Conservation (phyloP, 352 stramenopile species). For the Paralagenidium karlingii region DNA sequence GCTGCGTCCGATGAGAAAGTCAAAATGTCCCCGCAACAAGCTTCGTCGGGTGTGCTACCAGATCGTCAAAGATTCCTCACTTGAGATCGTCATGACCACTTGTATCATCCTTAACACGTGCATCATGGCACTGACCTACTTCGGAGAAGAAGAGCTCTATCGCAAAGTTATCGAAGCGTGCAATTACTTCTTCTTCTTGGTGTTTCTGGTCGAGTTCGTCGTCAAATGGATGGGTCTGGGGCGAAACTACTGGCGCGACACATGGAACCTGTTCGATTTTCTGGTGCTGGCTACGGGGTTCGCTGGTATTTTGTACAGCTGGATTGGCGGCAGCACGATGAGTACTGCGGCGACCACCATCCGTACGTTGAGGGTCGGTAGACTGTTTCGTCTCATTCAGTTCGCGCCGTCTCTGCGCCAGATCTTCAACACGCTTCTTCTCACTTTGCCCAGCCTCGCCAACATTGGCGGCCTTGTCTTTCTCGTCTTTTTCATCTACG, state of each 20-base stretch:
- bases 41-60: slow-evolving; percentile 19
- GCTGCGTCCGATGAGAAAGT: slow-evolving; percentile 20
- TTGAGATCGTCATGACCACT: slow-evolving; percentile 64
- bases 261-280: slow-evolving; percentile 84
- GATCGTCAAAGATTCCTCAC: slow-evolving; percentile 28
- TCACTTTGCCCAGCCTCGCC: slow-evolving; percentile 68
- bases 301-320: slow-evolving; percentile 34
- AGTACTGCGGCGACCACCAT: slow-evolving; percentile 48
- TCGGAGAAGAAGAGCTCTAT: slow-evolving; percentile 67
- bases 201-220: slow-evolving; percentile 75
- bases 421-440: slow-evolving; percentile 82
- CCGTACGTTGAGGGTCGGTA: slow-evolving; percentile 72
- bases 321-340: slow-evolving; percentile 21
- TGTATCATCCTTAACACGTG: slow-evolving; percentile 85
- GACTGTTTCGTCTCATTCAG: slow-evolving; percentile 61
- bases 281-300: slow-evolving; percentile 31
- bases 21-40: slow-evolving; percentile 26
- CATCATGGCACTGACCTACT: slow-evolving; percentile 74
- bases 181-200: slow-evolving; percentile 70
- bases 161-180: slow-evolving; percentile 33
- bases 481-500: slow-evolving; percentile 89
- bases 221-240: slow-evolving; percentile 78
- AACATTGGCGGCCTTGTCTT: slow-evolving; percentile 84
- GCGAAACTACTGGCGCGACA: slow-evolving; percentile 63
- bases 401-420: slow-evolving; percentile 62